Conservation (phyloP, 257 asterid genomes). For the Lycium ferocissimum region DNA sequence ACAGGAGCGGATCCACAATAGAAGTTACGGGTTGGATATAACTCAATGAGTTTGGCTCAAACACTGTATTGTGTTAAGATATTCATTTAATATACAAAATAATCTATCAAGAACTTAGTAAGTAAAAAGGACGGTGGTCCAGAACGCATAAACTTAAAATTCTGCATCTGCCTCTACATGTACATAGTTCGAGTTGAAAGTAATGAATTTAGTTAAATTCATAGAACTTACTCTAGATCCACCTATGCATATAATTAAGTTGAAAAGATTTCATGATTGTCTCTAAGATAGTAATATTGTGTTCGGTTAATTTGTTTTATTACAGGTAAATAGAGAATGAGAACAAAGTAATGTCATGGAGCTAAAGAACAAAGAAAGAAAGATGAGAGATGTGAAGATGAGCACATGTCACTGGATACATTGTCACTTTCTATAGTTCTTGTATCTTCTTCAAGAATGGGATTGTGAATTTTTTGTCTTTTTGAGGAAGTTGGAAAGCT, state of each 20-base stretch:
- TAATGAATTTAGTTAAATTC: not conserved
- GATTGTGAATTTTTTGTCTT: slow-evolving; percentile 35
- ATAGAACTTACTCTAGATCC: not conserved
- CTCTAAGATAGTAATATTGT: not conserved
- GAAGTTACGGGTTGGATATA: too few relatives aligned
- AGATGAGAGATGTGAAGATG: slow-evolving; percentile 29
- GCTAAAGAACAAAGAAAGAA: not conserved
- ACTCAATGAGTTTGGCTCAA: too few relatives aligned
- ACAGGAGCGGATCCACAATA: too few relatives aligned
- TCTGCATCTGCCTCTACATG: too few relatives aligned
- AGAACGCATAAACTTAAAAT: too few relatives aligned
- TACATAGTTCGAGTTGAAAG: not conserved
- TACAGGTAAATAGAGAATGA: slow-evolving; percentile 33
- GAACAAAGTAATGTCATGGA: not conserved
- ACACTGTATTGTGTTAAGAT: too few relatives aligned
- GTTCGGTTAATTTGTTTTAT: not conserved
- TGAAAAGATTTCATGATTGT: not conserved
- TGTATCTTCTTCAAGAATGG: slow-evolving; percentile 32
- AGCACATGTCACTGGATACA: slow-evolving; percentile 17
- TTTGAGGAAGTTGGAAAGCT: slow-evolving; percentile 32
- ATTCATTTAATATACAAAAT: too few relatives aligned
- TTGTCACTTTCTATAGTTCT: slow-evolving; percentile 21
- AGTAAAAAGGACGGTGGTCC: too few relatives aligned
- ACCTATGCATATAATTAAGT: not conserved
- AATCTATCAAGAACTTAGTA: too few relatives aligned